A percentile compares a stretch with the other conserved stretches of the same genome.
These are phyloP conservation scores for Saccharomycopsis fibuligera DNA, from an alignment of 805 yeast species.

Conservation along the genomic window DNA sequence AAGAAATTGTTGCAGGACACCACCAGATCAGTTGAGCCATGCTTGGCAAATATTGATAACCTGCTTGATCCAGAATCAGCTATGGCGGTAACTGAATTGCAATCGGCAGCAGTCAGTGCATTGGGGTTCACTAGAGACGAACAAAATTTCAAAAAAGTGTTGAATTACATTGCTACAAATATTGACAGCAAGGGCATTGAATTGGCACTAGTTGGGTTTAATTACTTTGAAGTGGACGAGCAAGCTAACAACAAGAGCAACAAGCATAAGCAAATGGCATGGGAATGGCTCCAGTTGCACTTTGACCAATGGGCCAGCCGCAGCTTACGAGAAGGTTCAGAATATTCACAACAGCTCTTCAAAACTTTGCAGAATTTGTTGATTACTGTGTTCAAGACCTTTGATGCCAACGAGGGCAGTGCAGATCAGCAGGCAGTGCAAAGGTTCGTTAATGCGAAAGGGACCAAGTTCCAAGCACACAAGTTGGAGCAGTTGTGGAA, in stretches of 20 bases:
- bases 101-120: conserved; percentile 49
- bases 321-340: conserved; percentile 40
- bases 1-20: conserved; percentile 47
- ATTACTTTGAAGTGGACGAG: conserved; percentile 31
- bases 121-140: conserved; percentile 43
- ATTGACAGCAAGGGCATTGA: conserved; percentile 51
- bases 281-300: conserved; percentile 53
- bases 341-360: conserved; percentile 40
- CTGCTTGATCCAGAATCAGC: conserved; percentile 30
- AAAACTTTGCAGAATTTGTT: conserved; percentile 38
- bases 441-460: too few species aligned
- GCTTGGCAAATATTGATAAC: conserved; percentile 17
- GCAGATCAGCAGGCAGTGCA: too few species aligned
- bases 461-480: too few species aligned
- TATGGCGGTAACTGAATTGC: conserved; percentile 36
- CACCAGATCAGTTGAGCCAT: conserved; percentile 11
- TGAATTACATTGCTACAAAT: conserved; percentile 52
- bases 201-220: conserved; percentile 49
- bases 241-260: conserved; percentile 3
- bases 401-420: conserved; percentile 30
- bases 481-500: too few species aligned
- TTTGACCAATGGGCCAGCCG: conserved; percentile 47
- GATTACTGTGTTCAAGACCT: conserved; percentile 33
- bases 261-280: conserved; percentile 28
- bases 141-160: conserved; percentile 41